Conservation (phyloP, 2,329 filamentous ascomycete genomes). For the Ceratocystis cacaofunesta region DNA sequence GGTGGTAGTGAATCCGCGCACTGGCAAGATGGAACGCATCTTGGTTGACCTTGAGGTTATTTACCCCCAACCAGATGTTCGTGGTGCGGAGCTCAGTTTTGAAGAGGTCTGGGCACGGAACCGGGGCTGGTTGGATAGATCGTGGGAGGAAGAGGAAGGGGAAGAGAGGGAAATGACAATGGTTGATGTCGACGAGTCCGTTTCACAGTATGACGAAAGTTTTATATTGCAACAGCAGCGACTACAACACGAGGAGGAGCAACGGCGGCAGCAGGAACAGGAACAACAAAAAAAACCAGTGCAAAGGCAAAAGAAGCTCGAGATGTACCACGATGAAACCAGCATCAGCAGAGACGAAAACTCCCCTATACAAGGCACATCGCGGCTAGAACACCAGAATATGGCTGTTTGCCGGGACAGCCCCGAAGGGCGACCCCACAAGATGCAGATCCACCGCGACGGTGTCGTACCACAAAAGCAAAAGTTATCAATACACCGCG, state of each 20-base stretch:
- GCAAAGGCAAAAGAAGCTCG: constrained; percentile 9
- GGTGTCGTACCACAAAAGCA: constrained; percentile 15
- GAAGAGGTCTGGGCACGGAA: constrained; percentile 75
- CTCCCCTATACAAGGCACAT: background rate
- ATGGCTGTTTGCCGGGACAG: constrained; percentile 7
- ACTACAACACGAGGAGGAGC: background rate
- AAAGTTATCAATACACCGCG: constrained; percentile 15
- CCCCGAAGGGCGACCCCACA: constrained; percentile 1
- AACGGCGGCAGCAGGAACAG: background rate
- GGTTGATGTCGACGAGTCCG: constrained; percentile 6
- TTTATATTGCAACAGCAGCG: constrained; percentile 4
- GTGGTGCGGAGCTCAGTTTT: constrained; percentile 67
- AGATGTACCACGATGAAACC: constrained; percentile 5
- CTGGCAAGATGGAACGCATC: constrained; percentile 69
- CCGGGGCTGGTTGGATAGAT: constrained; percentile 51
- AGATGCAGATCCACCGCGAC: constrained; percentile 11
- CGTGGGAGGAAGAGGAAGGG: constrained; percentile 35
- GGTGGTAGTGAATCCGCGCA: constrained; percentile 67
- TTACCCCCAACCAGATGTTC: constrained; percentile 61
- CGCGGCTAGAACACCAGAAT: background rate
- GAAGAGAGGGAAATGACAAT: constrained; percentile 25
- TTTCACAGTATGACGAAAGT: constrained; percentile 13
- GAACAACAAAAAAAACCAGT: background rate
- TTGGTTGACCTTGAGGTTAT: constrained; percentile 75
- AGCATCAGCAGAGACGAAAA: background rate